Evolutionary conservation across 2,329 filamentous ascomycete genomes (phyloP).

Genomic region (Sclerotinia minor): DNA sequence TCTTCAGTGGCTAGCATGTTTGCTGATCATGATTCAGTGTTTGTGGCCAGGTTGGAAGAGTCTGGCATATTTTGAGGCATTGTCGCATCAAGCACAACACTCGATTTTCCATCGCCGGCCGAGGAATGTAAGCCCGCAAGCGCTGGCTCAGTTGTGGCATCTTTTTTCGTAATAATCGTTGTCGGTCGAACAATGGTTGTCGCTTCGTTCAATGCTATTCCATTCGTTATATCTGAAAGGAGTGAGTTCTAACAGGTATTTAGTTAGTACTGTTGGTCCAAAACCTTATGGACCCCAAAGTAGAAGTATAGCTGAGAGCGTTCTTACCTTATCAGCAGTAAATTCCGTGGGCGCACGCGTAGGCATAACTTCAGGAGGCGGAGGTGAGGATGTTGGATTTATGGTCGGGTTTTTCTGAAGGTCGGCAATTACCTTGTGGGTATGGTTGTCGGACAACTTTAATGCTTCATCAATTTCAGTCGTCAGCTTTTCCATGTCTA

Average conservation of each 20-base stretch:
- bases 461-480: conserved; percentile 42
- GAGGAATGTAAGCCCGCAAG: background rate
- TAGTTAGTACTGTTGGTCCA: background rate
- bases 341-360: background rate
- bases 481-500: conserved; percentile 44
- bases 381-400: background rate
- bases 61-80: conserved; percentile 22
- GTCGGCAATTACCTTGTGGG: conserved; percentile 35
- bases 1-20: background rate
- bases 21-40: background rate
- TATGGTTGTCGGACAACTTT: conserved; percentile 40
- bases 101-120: background rate
- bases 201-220: background rate
- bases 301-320: background rate
- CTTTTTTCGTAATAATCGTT: background rate
- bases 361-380: background rate
- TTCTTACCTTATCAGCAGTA: conserved; percentile 7
- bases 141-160: background rate
- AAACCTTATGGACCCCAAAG: background rate
- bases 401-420: conserved; percentile 27
- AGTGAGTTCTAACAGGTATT: background rate
- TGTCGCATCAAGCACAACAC: background rate
- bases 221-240: conserved; percentile 4
- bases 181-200: conserved; percentile 11
- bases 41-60: background rate